A percentile compares a stretch with the other conserved stretches of the same genome.
phyloP scores from a whole-genome alignment of 2,329 filamentous ascomycete genomes.

The Tolypocladium album region DNA sequence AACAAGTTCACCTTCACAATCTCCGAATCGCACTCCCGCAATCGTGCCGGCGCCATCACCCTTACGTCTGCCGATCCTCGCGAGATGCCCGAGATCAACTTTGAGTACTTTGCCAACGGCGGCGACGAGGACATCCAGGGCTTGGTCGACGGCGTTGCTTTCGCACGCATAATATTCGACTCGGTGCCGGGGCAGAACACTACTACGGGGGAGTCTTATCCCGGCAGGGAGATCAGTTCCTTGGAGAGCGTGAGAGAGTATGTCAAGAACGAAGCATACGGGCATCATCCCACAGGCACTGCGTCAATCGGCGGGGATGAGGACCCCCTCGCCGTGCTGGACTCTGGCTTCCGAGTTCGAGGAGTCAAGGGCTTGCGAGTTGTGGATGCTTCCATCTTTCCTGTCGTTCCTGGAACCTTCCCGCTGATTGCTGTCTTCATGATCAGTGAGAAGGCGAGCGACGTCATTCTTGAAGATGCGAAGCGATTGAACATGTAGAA shows the following conservation, averaged over 20 bases:
- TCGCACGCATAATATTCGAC: conserved; percentile 30
- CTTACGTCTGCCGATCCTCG: conserved; percentile 49
- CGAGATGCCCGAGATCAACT: conserved; percentile 52
- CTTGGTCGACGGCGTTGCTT: conserved; percentile 33
- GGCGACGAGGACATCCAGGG: conserved; percentile 32
- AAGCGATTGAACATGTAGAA: not conserved
- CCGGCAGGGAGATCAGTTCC: conserved; percentile 4
- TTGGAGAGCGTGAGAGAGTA: conserved; percentile 10
- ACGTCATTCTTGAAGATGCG: conserved; percentile 17
- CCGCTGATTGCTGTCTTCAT: conserved; percentile 34
- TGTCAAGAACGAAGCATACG: conserved; percentile 30
- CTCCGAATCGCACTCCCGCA: conserved; percentile 42
- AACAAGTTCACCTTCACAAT: conserved; percentile 14
- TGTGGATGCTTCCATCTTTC: conserved; percentile 49
- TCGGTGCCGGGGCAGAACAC: not conserved
- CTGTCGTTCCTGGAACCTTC: conserved; percentile 2
- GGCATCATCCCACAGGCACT: conserved; percentile 47
- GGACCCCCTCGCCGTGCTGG: conserved; percentile 45
- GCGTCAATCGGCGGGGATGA: conserved; percentile 43
- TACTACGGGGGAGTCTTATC: not conserved
- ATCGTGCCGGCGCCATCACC: conserved; percentile 50
- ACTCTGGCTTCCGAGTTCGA: conserved; percentile 45
- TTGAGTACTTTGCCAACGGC: conserved; percentile 43
- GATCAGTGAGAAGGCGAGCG: conserved; percentile 45
- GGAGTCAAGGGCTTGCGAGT: conserved; percentile 45